Percentiles rank a stretch among this genome's conserved stretches.
phyloP scores from a whole-genome alignment of 495 filamentous ascomycete genomes.

The Clohesyomyces aquaticus region DNA sequence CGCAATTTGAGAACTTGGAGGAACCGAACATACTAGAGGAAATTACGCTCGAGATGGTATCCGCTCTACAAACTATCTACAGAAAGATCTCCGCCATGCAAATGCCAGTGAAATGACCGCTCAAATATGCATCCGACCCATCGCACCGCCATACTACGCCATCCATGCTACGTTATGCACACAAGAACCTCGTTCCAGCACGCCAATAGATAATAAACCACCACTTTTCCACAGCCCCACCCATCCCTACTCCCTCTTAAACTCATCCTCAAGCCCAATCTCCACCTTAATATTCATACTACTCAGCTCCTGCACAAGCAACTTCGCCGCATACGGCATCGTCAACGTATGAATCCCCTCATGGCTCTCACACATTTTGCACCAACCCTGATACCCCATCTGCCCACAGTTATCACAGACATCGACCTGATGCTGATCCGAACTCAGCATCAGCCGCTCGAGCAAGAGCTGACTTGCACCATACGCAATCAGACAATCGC shows the following conservation, averaged over 20 bases:
- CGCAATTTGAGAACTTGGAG: too few relatives aligned
- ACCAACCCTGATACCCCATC: conserved; percentile 94
- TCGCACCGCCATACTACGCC: too few relatives aligned
- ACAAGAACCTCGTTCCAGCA: neutral
- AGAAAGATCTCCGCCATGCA: too few relatives aligned
- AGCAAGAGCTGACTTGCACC: conserved; percentile 82
- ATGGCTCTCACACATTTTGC: conserved; percentile 83
- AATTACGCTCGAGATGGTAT: too few relatives aligned
- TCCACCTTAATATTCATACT: conserved; percentile 95
- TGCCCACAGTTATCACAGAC: conserved; percentile 90
- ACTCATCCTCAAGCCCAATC: conserved; percentile 87
- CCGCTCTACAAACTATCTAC: too few relatives aligned
- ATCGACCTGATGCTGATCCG: conserved; percentile 86
- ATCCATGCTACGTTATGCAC: too few relatives aligned
- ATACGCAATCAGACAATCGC: conserved; percentile 95
- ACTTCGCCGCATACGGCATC: conserved; percentile 98
- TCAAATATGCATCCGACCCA: too few relatives aligned
- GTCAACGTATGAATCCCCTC: conserved; percentile 83
- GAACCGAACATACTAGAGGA: too few relatives aligned
- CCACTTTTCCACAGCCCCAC: conserved; percentile 4
- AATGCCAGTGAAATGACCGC: too few relatives aligned
- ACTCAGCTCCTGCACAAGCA: conserved; percentile 92
- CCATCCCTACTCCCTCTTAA: conserved; percentile 55
- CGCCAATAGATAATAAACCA: neutral
- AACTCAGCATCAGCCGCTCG: conserved; percentile 91